Evolutionary conservation across 2,329 filamentous ascomycete genomes (phyloP).

Genomic region (Diaporthe citriasiana): DNA sequence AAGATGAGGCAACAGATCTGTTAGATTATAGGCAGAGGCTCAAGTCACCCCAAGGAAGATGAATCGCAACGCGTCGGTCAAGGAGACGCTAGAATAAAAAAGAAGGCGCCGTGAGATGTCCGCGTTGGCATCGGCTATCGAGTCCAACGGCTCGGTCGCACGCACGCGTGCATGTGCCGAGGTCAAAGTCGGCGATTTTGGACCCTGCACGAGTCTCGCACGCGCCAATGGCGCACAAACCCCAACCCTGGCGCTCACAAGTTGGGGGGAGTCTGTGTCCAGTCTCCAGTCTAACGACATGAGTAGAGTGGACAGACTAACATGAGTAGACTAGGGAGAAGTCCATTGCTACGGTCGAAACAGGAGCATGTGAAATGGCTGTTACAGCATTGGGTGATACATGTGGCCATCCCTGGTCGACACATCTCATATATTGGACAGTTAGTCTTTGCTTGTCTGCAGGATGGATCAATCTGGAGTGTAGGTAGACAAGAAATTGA

Average conservation of each 20-base stretch:
- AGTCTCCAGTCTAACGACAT: neutral
- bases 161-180: conserved; percentile 32
- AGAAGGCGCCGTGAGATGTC: conserved; percentile 13
- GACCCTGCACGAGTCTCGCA: neutral
- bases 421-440: neutral
- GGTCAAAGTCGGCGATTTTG: conserved; percentile 36
- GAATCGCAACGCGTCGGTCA: neutral
- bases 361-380: conserved; percentile 21
- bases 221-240: conserved; percentile 15
- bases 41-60: neutral
- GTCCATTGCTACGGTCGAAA: neutral
- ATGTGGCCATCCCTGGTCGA: neutral
- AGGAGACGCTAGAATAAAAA: neutral
- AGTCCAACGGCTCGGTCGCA: conserved; percentile 15
- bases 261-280: neutral
- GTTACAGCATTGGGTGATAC: neutral
- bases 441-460: neutral
- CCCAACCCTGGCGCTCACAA: conserved; percentile 4
- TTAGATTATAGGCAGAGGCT: neutral
- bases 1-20: neutral
- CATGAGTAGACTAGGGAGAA: neutral
- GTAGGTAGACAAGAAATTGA: neutral
- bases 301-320: neutral
- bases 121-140: conserved; percentile 19
- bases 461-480: neutral